Evolutionary conservation across 257 asterid genomes (phyloP), one percentile per base, ranked within the genome.

Genomic region (Misopates orontium): DNA sequence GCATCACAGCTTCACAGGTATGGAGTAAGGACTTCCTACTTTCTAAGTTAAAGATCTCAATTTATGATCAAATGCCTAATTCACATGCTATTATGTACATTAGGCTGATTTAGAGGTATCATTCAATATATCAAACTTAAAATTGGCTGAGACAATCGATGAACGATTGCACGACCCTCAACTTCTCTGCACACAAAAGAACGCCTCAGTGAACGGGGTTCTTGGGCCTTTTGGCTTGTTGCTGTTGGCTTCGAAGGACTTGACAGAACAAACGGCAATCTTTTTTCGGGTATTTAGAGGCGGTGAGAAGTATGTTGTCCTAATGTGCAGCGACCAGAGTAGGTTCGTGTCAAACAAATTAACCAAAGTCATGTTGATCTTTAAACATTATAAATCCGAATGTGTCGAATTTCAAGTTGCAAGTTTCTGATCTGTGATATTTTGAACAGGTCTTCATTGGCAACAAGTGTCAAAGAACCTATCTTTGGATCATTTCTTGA

Each of bases 141-240:
- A 81, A 18, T 75, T 71, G 0, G 68, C 66, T 12, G 84, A 81
- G 70, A 6, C 19, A 19, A 57, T 79, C 18, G 72, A 81, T 10
- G 63, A 68, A 45, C 49, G 15, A 12, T n/a, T 31, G 50, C 16
- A 61, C 31, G 66, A 80, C 64, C 82, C 83, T 0, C 80, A 71
- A 22, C 70, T 44, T 6, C 66, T 84, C 41, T 78, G 81, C 69
- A 69, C 45, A 24, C 65, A 73, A 56, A 67, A 45, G 54, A 78
- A 70, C 42, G 75, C 83, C 47, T 81, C 77, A 10, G 66, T 52
- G 3, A 39, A n/a, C 4, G 83, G 72, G 5, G 82, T 64, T 0
- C 41, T 74, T 0, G 85, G 89, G 44, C 89, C 92, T 9, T 83
- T 83, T 63, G 89, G 89, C 1, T 49, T 83, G 48, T 39, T 75